Evolutionary conservation across 1,139 yeast species (phyloP).

Genomic region (Saccharomyces hybrid): DNA sequence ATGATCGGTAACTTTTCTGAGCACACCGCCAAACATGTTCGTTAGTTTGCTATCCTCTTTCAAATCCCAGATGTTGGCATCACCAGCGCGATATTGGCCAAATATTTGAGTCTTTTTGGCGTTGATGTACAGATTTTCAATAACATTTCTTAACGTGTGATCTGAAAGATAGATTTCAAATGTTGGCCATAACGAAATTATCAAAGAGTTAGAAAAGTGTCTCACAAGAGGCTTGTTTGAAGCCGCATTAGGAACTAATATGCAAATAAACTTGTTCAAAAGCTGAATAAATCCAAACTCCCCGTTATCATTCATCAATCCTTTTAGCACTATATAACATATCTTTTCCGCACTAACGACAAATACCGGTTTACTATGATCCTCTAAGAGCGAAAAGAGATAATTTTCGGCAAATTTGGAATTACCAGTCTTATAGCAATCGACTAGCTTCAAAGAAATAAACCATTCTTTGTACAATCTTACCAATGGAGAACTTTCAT

Average conservation of each 20-base stretch:
- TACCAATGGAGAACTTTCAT: constrained; percentile 70
- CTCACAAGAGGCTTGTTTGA: constrained; percentile 76
- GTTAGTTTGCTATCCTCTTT: constrained; percentile 52
- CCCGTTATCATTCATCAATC: constrained; percentile 30
- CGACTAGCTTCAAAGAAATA: constrained; percentile 33
- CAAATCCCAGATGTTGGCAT: constrained; percentile 72
- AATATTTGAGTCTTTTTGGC: constrained; percentile 43
- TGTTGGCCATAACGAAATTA: constrained; percentile 44
- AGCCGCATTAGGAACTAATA: constrained; percentile 58
- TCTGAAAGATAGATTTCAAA: constrained; percentile 22
- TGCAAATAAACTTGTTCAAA: constrained; percentile 31
- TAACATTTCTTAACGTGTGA: constrained; percentile 20
- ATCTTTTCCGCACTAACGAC: constrained; percentile 57
- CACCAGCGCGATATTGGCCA: constrained; percentile 67
- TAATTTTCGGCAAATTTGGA: constrained; percentile 17
- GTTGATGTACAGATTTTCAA: constrained; percentile 27
- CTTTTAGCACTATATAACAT: constrained; percentile 44
- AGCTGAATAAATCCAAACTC: constrained; percentile 11
- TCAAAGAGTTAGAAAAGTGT: constrained; percentile 74
- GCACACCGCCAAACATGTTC: constrained; percentile 69
- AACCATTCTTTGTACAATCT: constrained; percentile 78
- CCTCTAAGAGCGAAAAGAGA: constrained; percentile 28
- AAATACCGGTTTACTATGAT: constrained; percentile 43
- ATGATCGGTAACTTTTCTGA: constrained; percentile 43
- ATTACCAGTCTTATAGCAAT: not conserved